Conservation (phyloP, 805 yeast species). For the Cyberlindnera maclurae region DNA sequence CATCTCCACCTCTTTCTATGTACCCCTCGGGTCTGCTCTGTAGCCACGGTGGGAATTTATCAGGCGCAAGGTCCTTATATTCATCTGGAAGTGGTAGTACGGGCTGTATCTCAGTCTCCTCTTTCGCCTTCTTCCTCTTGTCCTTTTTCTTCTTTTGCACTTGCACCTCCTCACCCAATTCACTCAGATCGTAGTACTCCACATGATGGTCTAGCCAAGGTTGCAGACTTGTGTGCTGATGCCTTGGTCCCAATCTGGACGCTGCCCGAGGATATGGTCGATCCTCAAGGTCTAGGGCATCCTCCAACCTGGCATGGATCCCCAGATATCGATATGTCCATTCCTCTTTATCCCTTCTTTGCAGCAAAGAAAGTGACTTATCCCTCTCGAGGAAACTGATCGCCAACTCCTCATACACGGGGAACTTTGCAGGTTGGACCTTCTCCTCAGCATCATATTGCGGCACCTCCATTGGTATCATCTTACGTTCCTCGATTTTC, state of each 20-base stretch:
- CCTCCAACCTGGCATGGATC: conserved; percentile 64
- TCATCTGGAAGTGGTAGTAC: conserved; percentile 41
- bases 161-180: conserved; percentile 14
- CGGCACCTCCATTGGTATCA: conserved; percentile 11
- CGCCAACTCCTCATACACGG: conserved; percentile 53
- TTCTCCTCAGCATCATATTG: background rate
- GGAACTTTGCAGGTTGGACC: conserved; percentile 23
- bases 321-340: conserved; percentile 84
- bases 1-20: conserved; percentile 75
- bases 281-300: conserved; percentile 70
- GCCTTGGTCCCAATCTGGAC: conserved; percentile 65
- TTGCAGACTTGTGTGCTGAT: conserved; percentile 61
- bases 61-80: conserved; percentile 31
- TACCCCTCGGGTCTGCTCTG: conserved; percentile 77
- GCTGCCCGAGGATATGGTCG: conserved; percentile 77
- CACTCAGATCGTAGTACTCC: conserved; percentile 48
- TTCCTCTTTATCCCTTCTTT: conserved; percentile 54
- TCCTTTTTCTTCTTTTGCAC: conserved; percentile 17
- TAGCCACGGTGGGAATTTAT: conserved; percentile 64
- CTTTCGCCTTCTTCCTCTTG: conserved; percentile 15
- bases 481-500: conserved; percentile 23
- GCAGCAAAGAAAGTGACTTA: conserved; percentile 29
- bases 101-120: conserved; percentile 16
- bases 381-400: conserved; percentile 45
- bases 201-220: conserved; percentile 62